A percentile compares a stretch with the other conserved stretches of the same genome.
These are phyloP conservation scores for Zygoascus flipseniorum DNA, from an alignment of 805 yeast species.

Conservation along the genomic window DNA sequence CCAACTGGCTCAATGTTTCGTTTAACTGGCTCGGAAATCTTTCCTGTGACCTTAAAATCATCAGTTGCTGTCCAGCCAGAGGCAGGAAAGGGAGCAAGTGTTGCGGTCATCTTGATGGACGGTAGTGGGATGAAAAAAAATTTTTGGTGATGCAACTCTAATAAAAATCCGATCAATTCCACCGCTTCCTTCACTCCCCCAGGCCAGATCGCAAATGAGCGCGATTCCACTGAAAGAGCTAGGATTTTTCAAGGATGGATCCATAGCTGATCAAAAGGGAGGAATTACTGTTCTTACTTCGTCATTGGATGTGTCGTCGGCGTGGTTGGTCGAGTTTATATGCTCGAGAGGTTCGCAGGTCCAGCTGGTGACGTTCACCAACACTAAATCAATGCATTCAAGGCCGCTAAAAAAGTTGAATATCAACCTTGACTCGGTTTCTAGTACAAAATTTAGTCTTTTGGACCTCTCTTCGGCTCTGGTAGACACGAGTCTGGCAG, in stretches of 20 bases:
- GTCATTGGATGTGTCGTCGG: slow-evolving; percentile 10
- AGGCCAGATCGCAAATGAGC: background rate
- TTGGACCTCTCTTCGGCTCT: slow-evolving; percentile 13
- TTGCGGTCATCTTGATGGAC: background rate
- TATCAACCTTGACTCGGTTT: background rate
- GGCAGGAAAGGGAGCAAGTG: slow-evolving; percentile 20
- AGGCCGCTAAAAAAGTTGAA: slow-evolving; percentile 5
- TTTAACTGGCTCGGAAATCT: slow-evolving; percentile 26
- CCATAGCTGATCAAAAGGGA: background rate
- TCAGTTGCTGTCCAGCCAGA: slow-evolving; percentile 20
- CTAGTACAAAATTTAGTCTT: background rate
- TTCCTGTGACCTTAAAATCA: slow-evolving; percentile 21
- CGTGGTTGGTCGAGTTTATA: slow-evolving; percentile 14
- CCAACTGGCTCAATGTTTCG: slow-evolving; percentile 95
- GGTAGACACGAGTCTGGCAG: slow-evolving; percentile 1
- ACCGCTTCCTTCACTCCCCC: background rate
- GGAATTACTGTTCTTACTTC: slow-evolving; percentile 4
- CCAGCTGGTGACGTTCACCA: slow-evolving; percentile 10
- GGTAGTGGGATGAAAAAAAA: background rate
- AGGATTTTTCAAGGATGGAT: slow-evolving; percentile 7
- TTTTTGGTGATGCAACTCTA: background rate
- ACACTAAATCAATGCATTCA: background rate
- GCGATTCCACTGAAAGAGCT: slow-evolving; percentile 3
- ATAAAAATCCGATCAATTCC: background rate
- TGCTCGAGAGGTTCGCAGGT: slow-evolving; percentile 1